Evolutionary conservation across 2,329 filamentous ascomycete genomes (phyloP), one percentile per base, ranked within the genome.

Genomic region (Cladophialophora bantiana): DNA sequence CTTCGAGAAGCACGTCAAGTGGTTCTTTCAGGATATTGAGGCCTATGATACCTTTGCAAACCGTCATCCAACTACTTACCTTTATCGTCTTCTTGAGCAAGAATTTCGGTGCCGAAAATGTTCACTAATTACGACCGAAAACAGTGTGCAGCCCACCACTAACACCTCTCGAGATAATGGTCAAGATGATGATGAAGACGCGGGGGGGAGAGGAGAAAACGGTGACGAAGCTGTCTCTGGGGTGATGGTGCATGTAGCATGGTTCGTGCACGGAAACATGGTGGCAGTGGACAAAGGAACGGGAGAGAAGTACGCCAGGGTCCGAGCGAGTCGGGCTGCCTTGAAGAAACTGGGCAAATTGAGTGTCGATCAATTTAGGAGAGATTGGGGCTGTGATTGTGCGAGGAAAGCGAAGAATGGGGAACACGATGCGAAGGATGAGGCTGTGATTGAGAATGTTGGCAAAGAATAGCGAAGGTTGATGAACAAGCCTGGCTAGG

Each of bases 31-130:
- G 59, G 90, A 97, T 77, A 97, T 98, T 89, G 82, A 84, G 2
- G 84, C 95, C 45, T 97, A 97, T 77, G 93, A 98, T 77, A 87
- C 87, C 0, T 97, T 92, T 76, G 93, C 93, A 1, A 92, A 90
- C 73, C 91, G 91, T 38, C 94, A 98, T 72, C 94, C 94, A 0
- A 90, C 91, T 3, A 96, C 91, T 0, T 87, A 86, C 50, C 83
- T 97, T 0, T 82, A 87, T 48, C 87, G 87, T 53, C 82, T 87
- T 67, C 81, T 97, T 67, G 82, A 86, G 7, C 82, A 84, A 10
- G 83, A 86, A 10, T 89, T 93, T 67, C 86, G 84, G 34, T 97
- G 94, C 38, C 59, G 40, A 77, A 79, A 74, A 10, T 81, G 87
- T 26, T 88, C 85, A 76, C 79, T 78, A 45, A 67, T 85, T 40